Evolutionary conservation across 108 stramenopile species (phyloP).

Genomic region (Nitzschia sp.): DNA sequence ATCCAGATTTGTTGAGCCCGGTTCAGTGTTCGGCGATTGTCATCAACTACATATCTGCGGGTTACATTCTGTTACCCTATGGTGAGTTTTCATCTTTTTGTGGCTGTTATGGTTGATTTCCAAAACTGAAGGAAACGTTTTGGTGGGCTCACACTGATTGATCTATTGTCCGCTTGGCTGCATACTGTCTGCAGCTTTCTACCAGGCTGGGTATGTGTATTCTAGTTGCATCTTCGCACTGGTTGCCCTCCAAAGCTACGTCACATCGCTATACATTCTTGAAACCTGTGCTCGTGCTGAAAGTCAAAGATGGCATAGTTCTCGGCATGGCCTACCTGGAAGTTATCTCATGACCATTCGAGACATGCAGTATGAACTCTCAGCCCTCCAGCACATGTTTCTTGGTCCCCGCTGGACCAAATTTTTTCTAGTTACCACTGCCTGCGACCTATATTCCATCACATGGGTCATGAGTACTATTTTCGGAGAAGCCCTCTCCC

Average conservation of each 20-base stretch:
- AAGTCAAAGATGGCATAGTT: background rate
- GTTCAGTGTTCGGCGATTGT: background rate
- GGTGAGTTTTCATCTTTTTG: too few relatives aligned
- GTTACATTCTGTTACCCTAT: background rate
- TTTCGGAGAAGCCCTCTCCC: slow-evolving; percentile 22
- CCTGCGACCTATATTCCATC: slow-evolving; percentile 16
- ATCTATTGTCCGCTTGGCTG: background rate
- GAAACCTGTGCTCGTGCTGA: slow-evolving; percentile 5
- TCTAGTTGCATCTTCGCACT: background rate
- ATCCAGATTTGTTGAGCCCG: background rate
- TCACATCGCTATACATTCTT: background rate
- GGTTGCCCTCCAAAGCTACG: slow-evolving; percentile 1
- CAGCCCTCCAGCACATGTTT: background rate
- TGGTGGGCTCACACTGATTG: background rate
- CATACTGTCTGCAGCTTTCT: background rate
- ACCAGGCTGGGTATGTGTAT: background rate
- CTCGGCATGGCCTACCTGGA: background rate
- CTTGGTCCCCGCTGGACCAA: background rate
- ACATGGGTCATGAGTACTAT: slow-evolving; percentile 13
- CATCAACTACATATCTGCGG: background rate
- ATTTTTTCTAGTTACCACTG: background rate
- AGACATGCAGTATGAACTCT: background rate
- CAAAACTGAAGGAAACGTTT: background rate
- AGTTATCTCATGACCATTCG: slow-evolving; percentile 2
- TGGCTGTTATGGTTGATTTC: too few relatives aligned